Conservation (phyloP, 2,329 filamentous ascomycete species). For the Fragosphaeria purpurea region DNA sequence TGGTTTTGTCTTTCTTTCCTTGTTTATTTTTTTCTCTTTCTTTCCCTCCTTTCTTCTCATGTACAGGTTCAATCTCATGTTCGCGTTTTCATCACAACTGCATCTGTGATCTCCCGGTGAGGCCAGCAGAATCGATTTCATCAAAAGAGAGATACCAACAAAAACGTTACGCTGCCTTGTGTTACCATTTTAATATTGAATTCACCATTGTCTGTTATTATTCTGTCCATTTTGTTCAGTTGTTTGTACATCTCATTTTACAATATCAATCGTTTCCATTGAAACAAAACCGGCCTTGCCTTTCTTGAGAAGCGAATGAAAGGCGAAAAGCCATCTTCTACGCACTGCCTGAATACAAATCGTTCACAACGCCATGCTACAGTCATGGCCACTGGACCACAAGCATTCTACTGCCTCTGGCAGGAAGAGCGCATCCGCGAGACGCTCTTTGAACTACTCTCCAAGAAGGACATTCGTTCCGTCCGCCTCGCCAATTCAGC, state of each 20-base stretch:
- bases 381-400: constrained; percentile 41
- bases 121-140: too few relatives aligned
- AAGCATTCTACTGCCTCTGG: constrained; percentile 46
- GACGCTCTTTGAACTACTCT: constrained; percentile 38
- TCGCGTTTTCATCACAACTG: too few relatives aligned
- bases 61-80: too few relatives aligned
- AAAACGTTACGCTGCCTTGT: too few relatives aligned
- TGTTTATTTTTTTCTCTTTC: not conserved
- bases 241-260: not conserved
- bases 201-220: not conserved
- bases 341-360: too few relatives aligned
- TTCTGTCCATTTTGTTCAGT: not conserved
- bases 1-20: not conserved
- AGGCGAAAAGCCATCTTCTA: not conserved
- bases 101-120: too few relatives aligned
- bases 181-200: too few relatives aligned
- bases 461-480: constrained; percentile 43
- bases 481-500: constrained; percentile 60
- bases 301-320: not conserved
- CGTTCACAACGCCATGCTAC: constrained; percentile 32
- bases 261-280: not conserved
- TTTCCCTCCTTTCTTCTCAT: not conserved
- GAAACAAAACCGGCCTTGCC: not conserved
- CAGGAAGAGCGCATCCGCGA: constrained; percentile 41
- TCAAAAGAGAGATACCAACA: too few relatives aligned